Evolutionary conservation across 805 yeast genomes (phyloP).

Genomic region (Yarrowia sp.): DNA sequence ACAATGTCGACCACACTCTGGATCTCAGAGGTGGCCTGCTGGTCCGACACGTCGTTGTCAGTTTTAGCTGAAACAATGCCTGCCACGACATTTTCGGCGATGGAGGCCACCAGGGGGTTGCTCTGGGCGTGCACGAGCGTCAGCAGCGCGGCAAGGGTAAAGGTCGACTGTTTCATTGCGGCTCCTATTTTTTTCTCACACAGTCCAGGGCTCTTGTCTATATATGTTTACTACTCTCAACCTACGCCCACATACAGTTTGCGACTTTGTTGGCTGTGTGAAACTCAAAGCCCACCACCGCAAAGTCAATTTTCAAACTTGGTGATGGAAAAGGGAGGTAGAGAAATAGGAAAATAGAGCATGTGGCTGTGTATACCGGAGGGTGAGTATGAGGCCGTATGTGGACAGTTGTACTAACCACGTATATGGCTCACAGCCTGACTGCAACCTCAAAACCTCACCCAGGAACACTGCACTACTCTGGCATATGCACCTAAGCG

Average conservation of each 20-base stretch:
- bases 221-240: conserved; percentile 17
- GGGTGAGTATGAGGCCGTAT: too few species aligned
- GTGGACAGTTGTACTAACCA: too few species aligned
- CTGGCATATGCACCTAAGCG: conserved; percentile 2
- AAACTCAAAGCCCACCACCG: not conserved
- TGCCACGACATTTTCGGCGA: conserved; percentile 24
- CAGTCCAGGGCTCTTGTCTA: not conserved
- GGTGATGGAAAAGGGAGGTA: conserved; percentile 10
- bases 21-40: conserved; percentile 39
- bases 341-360: too few species aligned
- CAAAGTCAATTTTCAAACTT: conserved; percentile 12
- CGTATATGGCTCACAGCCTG: too few species aligned
- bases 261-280: conserved; percentile 10
- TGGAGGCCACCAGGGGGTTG: conserved; percentile 25
- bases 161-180: conserved; percentile 6
- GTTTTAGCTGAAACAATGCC: conserved; percentile 35
- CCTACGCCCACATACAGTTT: not conserved
- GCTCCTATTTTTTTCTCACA: too few species aligned
- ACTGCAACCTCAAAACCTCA: too few species aligned
- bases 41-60: conserved; percentile 36
- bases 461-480: conserved; percentile 5
- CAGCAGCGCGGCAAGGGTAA: conserved; percentile 10
- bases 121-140: conserved; percentile 8
- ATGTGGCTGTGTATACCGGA: not conserved
- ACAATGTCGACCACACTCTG: conserved; percentile 37